Base-by-base conservation (phyloP, 1,139 yeast species). In the Kluyveromyces sp. region DNA sequence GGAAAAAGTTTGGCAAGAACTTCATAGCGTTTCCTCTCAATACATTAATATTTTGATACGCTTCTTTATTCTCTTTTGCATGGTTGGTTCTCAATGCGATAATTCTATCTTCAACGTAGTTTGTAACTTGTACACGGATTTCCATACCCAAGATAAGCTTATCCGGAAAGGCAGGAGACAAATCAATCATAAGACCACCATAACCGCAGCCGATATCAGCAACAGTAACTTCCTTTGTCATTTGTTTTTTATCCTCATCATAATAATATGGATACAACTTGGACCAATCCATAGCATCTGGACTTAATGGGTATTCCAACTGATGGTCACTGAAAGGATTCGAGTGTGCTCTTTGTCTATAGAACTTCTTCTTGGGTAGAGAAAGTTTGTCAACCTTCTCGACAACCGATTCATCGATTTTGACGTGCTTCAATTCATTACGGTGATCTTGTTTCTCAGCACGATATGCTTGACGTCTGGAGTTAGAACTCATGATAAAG, bases 151-250 rank as follows among this genome's bases (percentile, higher is more conserved):
- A 72, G 44, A 89, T 82, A 59, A 87, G 71, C 26, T 74, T 76
- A 3, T 83, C 77, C 1, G 94, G 90, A 53, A 83, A 83, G 46
- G 71, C 79, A 2, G 90, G 85, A 2, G 96, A 84, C 48, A 92
- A 73, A 44, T 88, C 84, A 42, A 86, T 80, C 59, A 88, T 66
- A 50, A 92, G 73, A 0, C 99, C 99, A 43, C 99, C 99, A 64
- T 86, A 92, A 0, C 99, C 99, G 69, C 99, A 92, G 15, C 99
- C 99, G 50, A 92, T 79, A 64, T 92, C 99, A 3, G 97, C 97
- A 47, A 92, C 83, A 47, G 89, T 92, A 10, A 94, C 97, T 39
- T 73, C 63, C 46, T 74, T 68, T 4, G 68, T 61, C 74, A 79
- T 67, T 50, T 72, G 56, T 2, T 73, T 64, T 0, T 69, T 68